Percentiles rank a stretch among this genome's conserved stretches.
These are phyloP conservation scores for Gossypium herbaceum DNA, from an alignment of 345 rosid species.

Conservation along the genomic window DNA sequence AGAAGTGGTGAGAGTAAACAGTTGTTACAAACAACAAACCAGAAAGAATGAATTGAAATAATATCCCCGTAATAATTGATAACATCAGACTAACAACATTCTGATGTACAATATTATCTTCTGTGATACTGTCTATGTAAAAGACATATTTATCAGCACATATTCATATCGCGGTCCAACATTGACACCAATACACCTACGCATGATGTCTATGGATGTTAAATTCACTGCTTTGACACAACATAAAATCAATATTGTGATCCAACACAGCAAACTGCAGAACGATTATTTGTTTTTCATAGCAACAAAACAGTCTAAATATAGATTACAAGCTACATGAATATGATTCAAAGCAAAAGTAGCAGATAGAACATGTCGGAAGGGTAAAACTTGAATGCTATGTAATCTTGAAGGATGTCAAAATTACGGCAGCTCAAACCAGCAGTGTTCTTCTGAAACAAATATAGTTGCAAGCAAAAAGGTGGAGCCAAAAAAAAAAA, in stretches of 20 bases:
- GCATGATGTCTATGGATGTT: background rate
- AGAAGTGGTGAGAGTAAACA: background rate
- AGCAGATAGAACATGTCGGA: background rate
- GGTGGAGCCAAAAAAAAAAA: background rate
- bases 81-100: background rate
- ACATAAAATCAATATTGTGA: background rate
- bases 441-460: background rate
- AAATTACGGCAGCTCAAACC: constrained; percentile 1
- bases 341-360: background rate
- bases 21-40: background rate
- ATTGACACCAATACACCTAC: background rate
- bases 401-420: background rate
- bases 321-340: background rate
- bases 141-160: background rate
- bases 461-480: constrained; percentile 3
- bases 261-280: background rate
- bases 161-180: background rate
- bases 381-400: background rate
- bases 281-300: background rate
- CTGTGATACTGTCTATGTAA: background rate
- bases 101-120: background rate
- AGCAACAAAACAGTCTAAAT: background rate
- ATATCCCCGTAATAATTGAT: background rate
- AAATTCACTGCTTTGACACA: background rate
- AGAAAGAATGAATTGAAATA: background rate